Base-by-base conservation (phyloP, 1,284 basidiomycete genomes). In the Somion occarium region DNA sequence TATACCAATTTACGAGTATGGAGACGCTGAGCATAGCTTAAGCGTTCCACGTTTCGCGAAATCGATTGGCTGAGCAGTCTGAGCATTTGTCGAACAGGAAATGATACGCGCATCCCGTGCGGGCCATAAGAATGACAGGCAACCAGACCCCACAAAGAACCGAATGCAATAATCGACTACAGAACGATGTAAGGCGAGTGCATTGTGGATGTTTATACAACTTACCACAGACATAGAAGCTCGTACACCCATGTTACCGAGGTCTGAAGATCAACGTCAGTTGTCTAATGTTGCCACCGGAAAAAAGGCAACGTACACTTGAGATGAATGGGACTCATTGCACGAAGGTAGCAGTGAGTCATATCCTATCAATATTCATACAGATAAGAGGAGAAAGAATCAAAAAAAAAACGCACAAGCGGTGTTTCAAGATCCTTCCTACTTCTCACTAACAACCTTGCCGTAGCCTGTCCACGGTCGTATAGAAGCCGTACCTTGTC, bases 321-420 rank as follows among this genome's bases (percentile, higher is more conserved):
- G 59, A 92, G 70, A 64, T 94, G 91, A 50, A 94, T 92, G 1
- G 91, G 92, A 61, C 88, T 91, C 91, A 94, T 94, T 1, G 91
- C 90, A 15, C 91, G 82, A 12, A 94, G 72, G 63, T 88, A 91
- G 54, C 85, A 89, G 65, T 93, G 88, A 0, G 91, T 93, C 91
- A 94, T 93, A 64, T 94, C 83, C 75, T 80, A 52, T 23, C 9
- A 24, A 39, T 7, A 44, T 15, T 9, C n/a, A 13, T 42, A 20
- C 44, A 4, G 25, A 49, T 7, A 7, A 7, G 30, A 34, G 15
- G 13, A 49, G 49, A 3, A 46, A 43, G 26, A 53, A 13, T 4
- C 26, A 48, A 23, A 37, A 41, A 4, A 66, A 69, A 45, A 53
- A 82, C 81, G 56, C 61, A 84, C 82, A 55, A 94, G 71, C 1